Conservation (phyloP, 352 stramenopile species). For the Thalassiosira mediterranea region DNA sequence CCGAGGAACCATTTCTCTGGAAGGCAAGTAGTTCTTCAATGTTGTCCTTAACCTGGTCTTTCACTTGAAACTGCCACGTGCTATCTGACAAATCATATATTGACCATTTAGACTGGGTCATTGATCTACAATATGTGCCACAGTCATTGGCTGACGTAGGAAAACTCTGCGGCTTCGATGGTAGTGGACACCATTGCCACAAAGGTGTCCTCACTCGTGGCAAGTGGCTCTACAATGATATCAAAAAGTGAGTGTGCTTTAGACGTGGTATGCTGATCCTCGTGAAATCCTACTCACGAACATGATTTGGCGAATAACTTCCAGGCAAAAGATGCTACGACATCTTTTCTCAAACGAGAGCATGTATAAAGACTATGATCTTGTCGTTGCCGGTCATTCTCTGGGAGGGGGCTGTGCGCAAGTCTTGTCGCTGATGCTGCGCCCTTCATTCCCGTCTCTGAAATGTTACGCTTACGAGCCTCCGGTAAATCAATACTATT, state of each 20-base stretch:
- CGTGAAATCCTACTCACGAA: no score
- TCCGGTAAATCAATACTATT: constrained; percentile 48
- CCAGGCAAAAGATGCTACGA: constrained; percentile 41
- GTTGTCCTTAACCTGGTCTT: no score
- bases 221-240: constrained; percentile 61
- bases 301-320: no score
- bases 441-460: constrained; percentile 60
- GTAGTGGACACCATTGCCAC: constrained; percentile 52
- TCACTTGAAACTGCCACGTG: no score
- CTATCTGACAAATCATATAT: no score
- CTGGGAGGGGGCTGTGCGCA: constrained; percentile 73
- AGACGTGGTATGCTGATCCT: no score
- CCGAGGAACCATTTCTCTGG: constrained; percentile 53
- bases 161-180: constrained; percentile 53
- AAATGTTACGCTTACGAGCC: constrained; percentile 75
- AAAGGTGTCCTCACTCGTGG: constrained; percentile 49
- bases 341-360: constrained; percentile 42
- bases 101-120: no score
- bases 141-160: constrained; percentile 50
- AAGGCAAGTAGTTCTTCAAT: no score
- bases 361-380: constrained; percentile 53
- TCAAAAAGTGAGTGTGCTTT: no score
- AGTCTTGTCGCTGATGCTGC: constrained; percentile 75
- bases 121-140: constrained; percentile 52
- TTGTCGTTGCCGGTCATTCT: constrained; percentile 71